Evolutionary conservation across 192 early-diverging fungal genomes (phyloP).

Genomic region (Helicostylum pulchrum): DNA sequence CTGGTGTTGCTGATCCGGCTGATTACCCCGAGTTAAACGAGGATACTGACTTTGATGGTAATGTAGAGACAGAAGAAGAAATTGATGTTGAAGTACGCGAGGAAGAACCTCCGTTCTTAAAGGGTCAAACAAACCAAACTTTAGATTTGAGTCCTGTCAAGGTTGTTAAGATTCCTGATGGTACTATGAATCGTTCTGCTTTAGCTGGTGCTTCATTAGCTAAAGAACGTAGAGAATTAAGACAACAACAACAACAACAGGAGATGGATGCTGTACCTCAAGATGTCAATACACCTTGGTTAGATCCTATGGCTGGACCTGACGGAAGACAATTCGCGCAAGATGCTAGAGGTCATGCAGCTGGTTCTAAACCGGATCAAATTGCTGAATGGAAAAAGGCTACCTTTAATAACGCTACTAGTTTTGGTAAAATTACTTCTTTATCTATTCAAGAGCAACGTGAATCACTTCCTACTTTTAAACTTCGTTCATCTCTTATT

Average conservation of each 20-base stretch:
- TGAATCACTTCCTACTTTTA: constrained; percentile 84
- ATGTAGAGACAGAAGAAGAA: constrained; percentile 91
- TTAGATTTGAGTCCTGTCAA: constrained; percentile 92
- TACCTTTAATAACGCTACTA: constrained; percentile 79
- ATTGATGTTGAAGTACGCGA: constrained; percentile 96
- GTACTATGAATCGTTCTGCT: constrained; percentile 93
- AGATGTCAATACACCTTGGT: constrained; percentile 87
- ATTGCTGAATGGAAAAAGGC: constrained; percentile 90
- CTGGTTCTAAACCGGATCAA: constrained; percentile 56
- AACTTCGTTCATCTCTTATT: constrained; percentile 73
- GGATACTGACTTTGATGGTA: constrained; percentile 73
- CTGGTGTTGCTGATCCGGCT: constrained; percentile 79
- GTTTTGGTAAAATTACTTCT: constrained; percentile 88
- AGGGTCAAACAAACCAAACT: constrained; percentile 83
- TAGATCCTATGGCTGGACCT: constrained; percentile 90
- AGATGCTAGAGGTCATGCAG: constrained; percentile 79
- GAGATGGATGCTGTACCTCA: constrained; percentile 80
- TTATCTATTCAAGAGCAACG: constrained; percentile 80
- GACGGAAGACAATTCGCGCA: constrained; percentile 91
- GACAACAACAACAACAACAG: constrained; percentile 77
- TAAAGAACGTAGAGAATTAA: constrained; percentile 87
- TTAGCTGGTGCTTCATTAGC: constrained; percentile 87
- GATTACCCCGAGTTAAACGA: constrained; percentile 91
- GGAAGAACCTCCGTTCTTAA: constrained; percentile 92
- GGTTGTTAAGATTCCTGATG: constrained; percentile 97